Evolutionary conservation across 2,329 filamentous ascomycete genomes (phyloP).

Genomic region (Stemphylium beticola): DNA sequence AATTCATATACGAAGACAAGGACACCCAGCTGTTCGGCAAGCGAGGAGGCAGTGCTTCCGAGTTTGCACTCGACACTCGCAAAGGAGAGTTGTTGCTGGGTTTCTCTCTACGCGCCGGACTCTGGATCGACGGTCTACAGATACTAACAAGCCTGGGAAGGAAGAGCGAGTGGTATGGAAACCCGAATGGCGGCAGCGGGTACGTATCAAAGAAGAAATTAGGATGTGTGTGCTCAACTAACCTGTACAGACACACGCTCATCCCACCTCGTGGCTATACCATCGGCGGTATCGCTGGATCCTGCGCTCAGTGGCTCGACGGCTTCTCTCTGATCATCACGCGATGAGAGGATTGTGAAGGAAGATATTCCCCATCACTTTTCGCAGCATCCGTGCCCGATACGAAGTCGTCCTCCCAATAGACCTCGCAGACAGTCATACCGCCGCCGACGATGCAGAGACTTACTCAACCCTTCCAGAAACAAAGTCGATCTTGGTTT

Average conservation of each 20-base stretch:
- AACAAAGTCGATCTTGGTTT: too few species aligned
- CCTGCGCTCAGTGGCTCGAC: conserved; percentile 80
- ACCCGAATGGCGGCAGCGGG: conserved; percentile 78
- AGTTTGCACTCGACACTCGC: conserved; percentile 82
- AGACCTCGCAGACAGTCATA: too few species aligned
- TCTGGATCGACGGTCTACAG: conserved; percentile 87
- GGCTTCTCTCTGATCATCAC: conserved; percentile 83
- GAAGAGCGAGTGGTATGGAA: conserved; percentile 84
- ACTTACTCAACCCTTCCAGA: too few species aligned
- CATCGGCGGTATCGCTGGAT: conserved; percentile 86
- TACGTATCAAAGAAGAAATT: conserved; percentile 60
- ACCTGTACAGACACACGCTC: conserved; percentile 72
- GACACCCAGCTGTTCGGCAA: conserved; percentile 88
- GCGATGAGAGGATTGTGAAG: conserved; percentile 55
- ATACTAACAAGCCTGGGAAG: conserved; percentile 89
- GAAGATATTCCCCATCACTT: not conserved
- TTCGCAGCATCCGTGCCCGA: not conserved
- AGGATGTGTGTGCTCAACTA: conserved; percentile 22
- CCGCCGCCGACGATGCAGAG: too few species aligned
- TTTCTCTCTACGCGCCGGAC: conserved; percentile 79
- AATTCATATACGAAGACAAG: conserved; percentile 90
- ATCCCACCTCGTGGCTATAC: conserved; percentile 89
- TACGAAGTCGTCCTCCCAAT: not conserved
- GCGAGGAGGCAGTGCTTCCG: conserved; percentile 71
- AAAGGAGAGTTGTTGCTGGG: conserved; percentile 87